A percentile compares a stretch with the other conserved stretches of the same genome.
Evolutionary conservation across 495 filamentous ascomycete genomes (phyloP).

Genomic region (Penicillium canescens): DNA sequence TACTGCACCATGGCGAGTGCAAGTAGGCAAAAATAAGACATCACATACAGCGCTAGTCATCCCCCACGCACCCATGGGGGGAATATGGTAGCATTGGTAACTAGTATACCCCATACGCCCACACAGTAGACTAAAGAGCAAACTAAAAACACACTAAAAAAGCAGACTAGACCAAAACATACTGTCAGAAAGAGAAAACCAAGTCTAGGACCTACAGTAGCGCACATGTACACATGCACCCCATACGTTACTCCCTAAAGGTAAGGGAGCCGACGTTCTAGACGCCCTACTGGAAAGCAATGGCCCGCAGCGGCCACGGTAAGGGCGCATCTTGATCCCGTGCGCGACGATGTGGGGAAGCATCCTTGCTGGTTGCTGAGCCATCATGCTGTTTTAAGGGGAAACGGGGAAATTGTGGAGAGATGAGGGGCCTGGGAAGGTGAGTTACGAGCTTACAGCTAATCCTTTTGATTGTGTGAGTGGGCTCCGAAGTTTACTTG

Average conservation of each 20-base stretch:
- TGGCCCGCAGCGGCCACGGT: not conserved
- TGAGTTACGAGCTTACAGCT: not conserved
- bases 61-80: too few relatives aligned
- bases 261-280: not conserved
- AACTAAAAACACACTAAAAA: too few relatives aligned
- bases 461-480: too few relatives aligned
- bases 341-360: slow-evolving; percentile 6
- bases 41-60: too few relatives aligned
- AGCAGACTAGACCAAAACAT: too few relatives aligned
- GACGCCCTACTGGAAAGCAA: not conserved
- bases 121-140: too few relatives aligned
- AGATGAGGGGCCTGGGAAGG: not conserved
- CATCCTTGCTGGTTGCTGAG: not conserved
- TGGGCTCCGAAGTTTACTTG: too few relatives aligned
- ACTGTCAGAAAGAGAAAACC: not conserved
- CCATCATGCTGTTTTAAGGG: not conserved
- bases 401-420: not conserved
- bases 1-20: too few relatives aligned
- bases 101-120: too few relatives aligned
- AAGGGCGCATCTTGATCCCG: slow-evolving; percentile 2
- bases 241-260: not conserved
- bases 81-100: too few relatives aligned
- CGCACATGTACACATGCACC: not conserved
- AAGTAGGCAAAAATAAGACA: too few relatives aligned
- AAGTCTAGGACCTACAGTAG: slow-evolving; percentile 1